phyloP scores from a whole-genome alignment of 2,329 filamentous ascomycete genomes.

The Fusarium cyanostomum region DNA sequence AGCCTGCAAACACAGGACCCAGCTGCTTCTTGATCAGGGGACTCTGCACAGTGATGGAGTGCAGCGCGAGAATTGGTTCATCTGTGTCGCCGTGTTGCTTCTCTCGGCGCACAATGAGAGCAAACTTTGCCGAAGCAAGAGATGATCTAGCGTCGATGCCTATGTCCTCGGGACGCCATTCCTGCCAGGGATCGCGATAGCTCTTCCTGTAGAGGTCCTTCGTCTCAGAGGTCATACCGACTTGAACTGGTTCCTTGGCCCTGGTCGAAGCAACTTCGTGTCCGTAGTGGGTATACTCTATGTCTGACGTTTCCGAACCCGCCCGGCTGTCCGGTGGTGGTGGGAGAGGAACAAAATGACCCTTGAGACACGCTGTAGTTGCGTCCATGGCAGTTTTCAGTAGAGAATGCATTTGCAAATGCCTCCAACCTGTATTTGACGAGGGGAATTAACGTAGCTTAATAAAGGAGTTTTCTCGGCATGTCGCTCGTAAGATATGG shows the following conservation, averaged over 20 bases:
- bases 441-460: no score
- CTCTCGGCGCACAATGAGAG: slow-evolving; percentile 8
- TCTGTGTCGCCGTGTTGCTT: background rate
- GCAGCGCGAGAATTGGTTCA: background rate
- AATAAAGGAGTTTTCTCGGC: no score
- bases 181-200: slow-evolving; percentile 1
- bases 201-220: slow-evolving; percentile 1
- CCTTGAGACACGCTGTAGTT: no score
- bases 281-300: no score
- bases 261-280: no score
- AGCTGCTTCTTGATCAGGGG: slow-evolving; percentile 8
- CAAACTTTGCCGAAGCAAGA: background rate
- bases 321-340: no score
- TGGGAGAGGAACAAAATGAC: no score
- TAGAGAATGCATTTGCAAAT: no score
- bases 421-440: no score
- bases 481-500: no score
- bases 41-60: slow-evolving; percentile 12
- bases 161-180: background rate
- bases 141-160: slow-evolving; percentile 1
- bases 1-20: background rate
- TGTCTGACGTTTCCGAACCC: no score
- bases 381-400: no score
- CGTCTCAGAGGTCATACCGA: slow-evolving; percentile 2
- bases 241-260: background rate